These are phyloP conservation scores for Camellia sinensis DNA, from an alignment of 148 eudicot species.

Conservation along the genomic window DNA sequence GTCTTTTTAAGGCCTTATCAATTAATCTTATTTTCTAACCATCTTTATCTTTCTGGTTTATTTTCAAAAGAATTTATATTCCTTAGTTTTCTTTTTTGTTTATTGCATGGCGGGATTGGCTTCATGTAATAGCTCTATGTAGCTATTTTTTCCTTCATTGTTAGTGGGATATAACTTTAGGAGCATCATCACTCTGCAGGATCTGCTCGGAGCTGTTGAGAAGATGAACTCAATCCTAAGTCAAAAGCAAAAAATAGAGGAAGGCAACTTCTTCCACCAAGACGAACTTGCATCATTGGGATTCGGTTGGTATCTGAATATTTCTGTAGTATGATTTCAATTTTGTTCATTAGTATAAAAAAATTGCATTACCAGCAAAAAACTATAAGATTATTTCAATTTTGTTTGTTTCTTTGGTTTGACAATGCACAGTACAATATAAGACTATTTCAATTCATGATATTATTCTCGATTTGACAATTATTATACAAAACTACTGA, in stretches of 20 bases:
- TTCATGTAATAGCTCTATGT: neutral
- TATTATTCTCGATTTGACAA: no score
- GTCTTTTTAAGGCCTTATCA: neutral
- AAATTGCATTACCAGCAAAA: neutral
- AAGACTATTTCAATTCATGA: neutral
- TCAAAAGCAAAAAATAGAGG: constrained; percentile 25
- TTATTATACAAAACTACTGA: neutral
- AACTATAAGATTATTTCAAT: neutral
- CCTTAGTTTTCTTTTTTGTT: no score
- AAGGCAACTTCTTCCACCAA: constrained; percentile 47
- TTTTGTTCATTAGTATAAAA: neutral
- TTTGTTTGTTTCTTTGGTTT: neutral
- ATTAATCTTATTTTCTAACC: neutral
- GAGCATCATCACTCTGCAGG: constrained; percentile 34
- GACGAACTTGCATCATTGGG: constrained; percentile 65
- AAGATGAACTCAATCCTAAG: constrained; percentile 55
- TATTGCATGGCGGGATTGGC: neutral
- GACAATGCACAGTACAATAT: neutral
- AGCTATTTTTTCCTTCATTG: neutral
- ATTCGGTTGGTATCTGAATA: constrained; percentile 46
- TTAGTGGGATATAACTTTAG: neutral
- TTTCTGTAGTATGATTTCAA: neutral
- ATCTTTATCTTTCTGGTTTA: neutral
- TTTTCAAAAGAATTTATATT: neutral
- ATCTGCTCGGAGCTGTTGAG: constrained; percentile 63